These are phyloP conservation scores for Thyridium curvatum DNA, from an alignment of 2,329 filamentous ascomycete species.

Conservation along the genomic window DNA sequence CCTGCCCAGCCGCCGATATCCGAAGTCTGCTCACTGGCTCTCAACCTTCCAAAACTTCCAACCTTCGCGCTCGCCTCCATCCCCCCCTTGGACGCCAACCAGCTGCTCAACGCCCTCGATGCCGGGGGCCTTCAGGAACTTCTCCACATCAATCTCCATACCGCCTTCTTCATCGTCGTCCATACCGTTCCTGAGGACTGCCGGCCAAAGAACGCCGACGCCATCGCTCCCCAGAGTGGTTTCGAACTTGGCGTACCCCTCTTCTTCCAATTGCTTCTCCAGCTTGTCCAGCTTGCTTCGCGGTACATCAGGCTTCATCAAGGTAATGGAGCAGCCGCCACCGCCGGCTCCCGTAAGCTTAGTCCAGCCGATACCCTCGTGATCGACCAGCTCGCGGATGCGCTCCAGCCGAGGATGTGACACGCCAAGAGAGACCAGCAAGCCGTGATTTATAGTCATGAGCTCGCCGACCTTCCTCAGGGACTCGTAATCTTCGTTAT, in stretches of 20 bases:
- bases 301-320: conserved; percentile 64
- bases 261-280: conserved; percentile 56
- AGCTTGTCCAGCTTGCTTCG: conserved; percentile 53
- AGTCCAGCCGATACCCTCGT: conserved; percentile 88
- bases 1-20: neutral
- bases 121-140: conserved; percentile 74
- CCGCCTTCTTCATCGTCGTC: conserved; percentile 72
- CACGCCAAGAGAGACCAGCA: conserved; percentile 85
- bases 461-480: conserved; percentile 77
- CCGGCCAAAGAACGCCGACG: conserved; percentile 90
- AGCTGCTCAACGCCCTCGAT: conserved; percentile 80
- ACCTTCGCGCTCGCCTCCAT: conserved; percentile 61
- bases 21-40: conserved; percentile 16
- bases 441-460: conserved; percentile 88
- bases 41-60: conserved; percentile 83
- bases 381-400: conserved; percentile 84
- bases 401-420: conserved; percentile 91
- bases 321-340: conserved; percentile 89
- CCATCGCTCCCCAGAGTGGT: conserved; percentile 90
- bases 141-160: conserved; percentile 86
- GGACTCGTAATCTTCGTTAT: conserved; percentile 51
- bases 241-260: conserved; percentile 79
- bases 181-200: conserved; percentile 79
- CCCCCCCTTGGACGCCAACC: conserved; percentile 68
- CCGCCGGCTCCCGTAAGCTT: conserved; percentile 95